phyloP scores from a whole-genome alignment of 202 grass and related monocot species.

The Zoysia matrella region DNA sequence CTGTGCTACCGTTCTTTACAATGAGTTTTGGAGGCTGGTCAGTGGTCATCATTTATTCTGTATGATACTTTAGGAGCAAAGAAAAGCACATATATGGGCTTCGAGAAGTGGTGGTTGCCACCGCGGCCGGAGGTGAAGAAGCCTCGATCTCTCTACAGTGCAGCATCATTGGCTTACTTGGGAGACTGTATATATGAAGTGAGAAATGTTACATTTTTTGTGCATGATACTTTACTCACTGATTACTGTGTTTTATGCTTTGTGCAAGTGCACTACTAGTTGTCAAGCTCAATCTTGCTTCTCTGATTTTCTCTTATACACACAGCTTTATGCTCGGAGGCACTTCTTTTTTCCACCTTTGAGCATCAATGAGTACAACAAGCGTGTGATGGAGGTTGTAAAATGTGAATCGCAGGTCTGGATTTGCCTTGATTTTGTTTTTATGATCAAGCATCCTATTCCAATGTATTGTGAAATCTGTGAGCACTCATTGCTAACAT shows the following conservation, averaged over 20 bases:
- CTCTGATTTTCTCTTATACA: constrained; percentile 23
- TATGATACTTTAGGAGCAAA: constrained; percentile 15
- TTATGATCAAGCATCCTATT: constrained; percentile 8
- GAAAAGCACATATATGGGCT: constrained; percentile 52
- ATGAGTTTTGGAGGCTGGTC: background rate
- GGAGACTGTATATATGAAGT: constrained; percentile 99
- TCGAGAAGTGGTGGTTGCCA: constrained; percentile 87
- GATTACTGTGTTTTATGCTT: background rate
- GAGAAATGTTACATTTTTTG: background rate
- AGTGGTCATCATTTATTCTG: background rate
- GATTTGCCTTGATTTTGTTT: constrained; percentile 35
- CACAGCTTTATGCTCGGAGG: constrained; percentile 92
- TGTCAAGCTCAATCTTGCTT: constrained; percentile 30
- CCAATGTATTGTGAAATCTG: constrained; percentile 1
- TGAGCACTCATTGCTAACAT: background rate
- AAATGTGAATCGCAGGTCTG: constrained; percentile 53
- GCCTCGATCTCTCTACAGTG: constrained; percentile 65
- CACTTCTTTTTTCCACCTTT: constrained; percentile 49
- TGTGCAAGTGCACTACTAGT: background rate
- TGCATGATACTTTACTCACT: background rate
- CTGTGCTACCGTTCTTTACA: background rate
- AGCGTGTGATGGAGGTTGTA: no score
- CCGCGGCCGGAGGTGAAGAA: constrained; percentile 77
- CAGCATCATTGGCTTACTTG: constrained; percentile 55
- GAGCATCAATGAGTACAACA: no score